These are phyloP conservation scores for Microbotryomycetes sp. DNA, from an alignment of 1,284 basidiomycete species.

Conservation along the genomic window DNA sequence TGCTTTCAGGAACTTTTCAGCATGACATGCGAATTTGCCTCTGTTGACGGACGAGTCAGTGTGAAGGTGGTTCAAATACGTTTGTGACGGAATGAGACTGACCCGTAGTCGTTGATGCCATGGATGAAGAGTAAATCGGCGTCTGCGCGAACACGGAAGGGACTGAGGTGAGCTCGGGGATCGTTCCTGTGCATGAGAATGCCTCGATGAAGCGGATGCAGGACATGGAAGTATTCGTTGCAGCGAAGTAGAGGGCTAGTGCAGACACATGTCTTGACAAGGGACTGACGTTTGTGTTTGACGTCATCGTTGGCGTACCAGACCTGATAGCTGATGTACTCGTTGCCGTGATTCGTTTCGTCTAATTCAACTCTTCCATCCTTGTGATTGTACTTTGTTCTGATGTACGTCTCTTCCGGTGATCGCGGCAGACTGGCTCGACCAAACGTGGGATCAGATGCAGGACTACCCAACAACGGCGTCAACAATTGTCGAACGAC, in stretches of 20 bases:
- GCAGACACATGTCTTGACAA: slow-evolving; percentile 10
- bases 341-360: background rate
- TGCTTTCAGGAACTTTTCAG: slow-evolving; percentile 28
- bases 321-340: slow-evolving; percentile 31
- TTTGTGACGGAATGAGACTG: background rate
- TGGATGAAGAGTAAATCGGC: slow-evolving; percentile 23
- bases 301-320: slow-evolving; percentile 28
- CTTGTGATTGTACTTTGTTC: slow-evolving; percentile 9
- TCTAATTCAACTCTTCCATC: slow-evolving; percentile 22
- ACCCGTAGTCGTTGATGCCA: slow-evolving; percentile 34
- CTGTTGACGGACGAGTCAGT: too few relatives aligned
- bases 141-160: background rate
- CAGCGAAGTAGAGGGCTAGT: too few relatives aligned
- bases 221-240: too few relatives aligned
- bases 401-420: slow-evolving; percentile 23
- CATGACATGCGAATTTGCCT: slow-evolving; percentile 34
- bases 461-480: background rate
- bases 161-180: too few relatives aligned
- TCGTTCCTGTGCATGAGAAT: background rate
- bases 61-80: too few relatives aligned
- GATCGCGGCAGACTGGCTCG: slow-evolving; percentile 22
- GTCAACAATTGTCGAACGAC: slow-evolving; percentile 5
- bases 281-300: slow-evolving; percentile 6
- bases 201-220: background rate
- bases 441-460: slow-evolving; percentile 28